These are phyloP conservation scores for Phallus indusiatus DNA, from an alignment of 768 basidiomycete species.

Conservation along the genomic window DNA sequence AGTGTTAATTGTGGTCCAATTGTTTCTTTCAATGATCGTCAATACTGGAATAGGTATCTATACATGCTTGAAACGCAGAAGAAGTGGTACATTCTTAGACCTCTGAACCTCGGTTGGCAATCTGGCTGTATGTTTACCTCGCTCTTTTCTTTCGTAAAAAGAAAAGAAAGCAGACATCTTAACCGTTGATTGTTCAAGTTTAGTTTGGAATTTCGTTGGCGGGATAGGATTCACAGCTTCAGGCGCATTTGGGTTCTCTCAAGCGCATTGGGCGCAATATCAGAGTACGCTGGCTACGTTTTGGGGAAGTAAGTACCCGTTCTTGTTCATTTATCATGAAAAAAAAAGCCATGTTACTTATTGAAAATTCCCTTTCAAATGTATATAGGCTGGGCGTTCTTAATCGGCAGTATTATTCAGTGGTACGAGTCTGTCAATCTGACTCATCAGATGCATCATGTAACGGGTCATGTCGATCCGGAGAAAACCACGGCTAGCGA, in stretches of 20 bases:
- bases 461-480: too few relatives aligned
- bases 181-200: background rate
- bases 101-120: constrained; percentile 44
- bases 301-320: constrained; percentile 30
- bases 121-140: constrained; percentile 27
- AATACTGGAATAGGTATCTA: constrained; percentile 18
- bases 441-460: too few relatives aligned
- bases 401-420: constrained; percentile 49
- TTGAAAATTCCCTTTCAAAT: background rate
- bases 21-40: background rate
- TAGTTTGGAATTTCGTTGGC: constrained; percentile 54
- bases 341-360: background rate
- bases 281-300: constrained; percentile 47
- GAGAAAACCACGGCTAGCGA: too few relatives aligned
- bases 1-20: background rate
- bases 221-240: constrained; percentile 49
- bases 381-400: constrained; percentile 42
- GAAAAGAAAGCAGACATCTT: too few relatives aligned
- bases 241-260: constrained; percentile 45
- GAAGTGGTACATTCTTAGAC: constrained; percentile 42
- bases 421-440: constrained; percentile 34
- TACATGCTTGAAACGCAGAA: constrained; percentile 48
- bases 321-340: background rate
- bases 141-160: background rate
- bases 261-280: constrained; percentile 29